Evolutionary conservation across 495 filamentous ascomycete genomes (phyloP).

Genomic region (Extremus antarcticus): DNA sequence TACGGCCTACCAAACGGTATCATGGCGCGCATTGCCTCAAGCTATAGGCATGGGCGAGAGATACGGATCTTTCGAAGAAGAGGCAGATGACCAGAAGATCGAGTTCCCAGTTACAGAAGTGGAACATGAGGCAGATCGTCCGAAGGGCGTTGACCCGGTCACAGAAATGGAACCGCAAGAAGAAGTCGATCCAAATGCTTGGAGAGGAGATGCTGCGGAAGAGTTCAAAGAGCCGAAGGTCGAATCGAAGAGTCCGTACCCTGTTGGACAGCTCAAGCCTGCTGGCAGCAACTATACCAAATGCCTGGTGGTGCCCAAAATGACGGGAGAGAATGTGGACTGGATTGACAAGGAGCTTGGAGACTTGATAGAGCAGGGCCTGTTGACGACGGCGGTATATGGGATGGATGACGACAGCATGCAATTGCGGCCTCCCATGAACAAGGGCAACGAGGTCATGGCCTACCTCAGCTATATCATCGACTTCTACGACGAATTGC

Average conservation of each 20-base stretch:
- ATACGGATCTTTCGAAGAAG: conserved; percentile 5
- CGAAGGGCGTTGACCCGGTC: conserved; percentile 7
- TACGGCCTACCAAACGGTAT: conserved; percentile 3
- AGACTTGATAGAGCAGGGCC: conserved; percentile 24
- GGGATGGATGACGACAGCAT: conserved; percentile 51
- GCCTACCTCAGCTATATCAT: conserved; percentile 63
- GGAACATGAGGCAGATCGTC: too few species aligned
- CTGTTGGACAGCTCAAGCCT: conserved; percentile 18
- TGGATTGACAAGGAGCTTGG: conserved; percentile 51
- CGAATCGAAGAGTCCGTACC: conserved; percentile 13
- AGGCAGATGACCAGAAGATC: neutral
- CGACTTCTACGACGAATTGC: conserved; percentile 57
- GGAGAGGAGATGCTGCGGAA: neutral
- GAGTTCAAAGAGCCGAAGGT: conserved; percentile 18
- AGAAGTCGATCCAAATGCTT: neutral
- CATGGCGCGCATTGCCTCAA: conserved; percentile 13
- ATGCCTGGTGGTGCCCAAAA: conserved; percentile 47
- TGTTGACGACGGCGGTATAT: conserved; percentile 50
- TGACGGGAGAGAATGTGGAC: conserved; percentile 43
- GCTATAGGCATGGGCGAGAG: conserved; percentile 9
- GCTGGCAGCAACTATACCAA: conserved; percentile 32
- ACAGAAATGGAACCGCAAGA: neutral
- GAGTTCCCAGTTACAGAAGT: conserved; percentile 2
- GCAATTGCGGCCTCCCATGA: conserved; percentile 52
- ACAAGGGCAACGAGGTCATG: conserved; percentile 71